Conservation (phyloP, 257 asterid species). For the Salvia miltiorrhiza region DNA sequence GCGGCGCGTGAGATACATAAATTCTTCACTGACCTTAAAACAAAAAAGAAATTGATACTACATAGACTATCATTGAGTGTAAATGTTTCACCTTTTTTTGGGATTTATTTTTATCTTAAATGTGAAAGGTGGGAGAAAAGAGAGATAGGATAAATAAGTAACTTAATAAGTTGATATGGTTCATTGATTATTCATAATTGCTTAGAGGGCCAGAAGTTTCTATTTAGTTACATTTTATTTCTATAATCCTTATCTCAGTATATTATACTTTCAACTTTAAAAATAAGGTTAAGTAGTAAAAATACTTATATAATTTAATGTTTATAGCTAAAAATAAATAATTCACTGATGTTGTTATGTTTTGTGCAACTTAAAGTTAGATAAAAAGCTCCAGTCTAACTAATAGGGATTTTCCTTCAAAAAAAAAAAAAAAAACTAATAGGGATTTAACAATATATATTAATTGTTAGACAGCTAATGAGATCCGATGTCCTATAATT, state of each 20-base stretch:
- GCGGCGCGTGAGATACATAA: constrained; percentile 16
- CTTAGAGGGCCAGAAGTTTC: background rate
- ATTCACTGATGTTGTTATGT: no score
- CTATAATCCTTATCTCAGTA: background rate
- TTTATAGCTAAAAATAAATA: no score
- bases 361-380: no score
- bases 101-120: background rate
- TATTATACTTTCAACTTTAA: no score
- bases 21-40: background rate
- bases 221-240: background rate
- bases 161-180: background rate
- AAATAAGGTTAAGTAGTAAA: no score
- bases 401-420: no score
- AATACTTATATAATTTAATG: no score
- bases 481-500: no score
- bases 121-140: background rate
- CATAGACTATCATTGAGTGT: background rate
- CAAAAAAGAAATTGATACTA: background rate
- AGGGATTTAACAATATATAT: no score
- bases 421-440: no score
- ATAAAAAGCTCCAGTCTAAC: no score
- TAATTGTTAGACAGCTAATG: no score
- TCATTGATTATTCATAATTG: background rate
- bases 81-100: background rate
- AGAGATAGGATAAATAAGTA: background rate